Percentiles rank a stretch among this genome's conserved stretches.
Evolutionary conservation across 2,329 filamentous ascomycete genomes (phyloP).

Genomic region (Delphinella strobiligena): DNA sequence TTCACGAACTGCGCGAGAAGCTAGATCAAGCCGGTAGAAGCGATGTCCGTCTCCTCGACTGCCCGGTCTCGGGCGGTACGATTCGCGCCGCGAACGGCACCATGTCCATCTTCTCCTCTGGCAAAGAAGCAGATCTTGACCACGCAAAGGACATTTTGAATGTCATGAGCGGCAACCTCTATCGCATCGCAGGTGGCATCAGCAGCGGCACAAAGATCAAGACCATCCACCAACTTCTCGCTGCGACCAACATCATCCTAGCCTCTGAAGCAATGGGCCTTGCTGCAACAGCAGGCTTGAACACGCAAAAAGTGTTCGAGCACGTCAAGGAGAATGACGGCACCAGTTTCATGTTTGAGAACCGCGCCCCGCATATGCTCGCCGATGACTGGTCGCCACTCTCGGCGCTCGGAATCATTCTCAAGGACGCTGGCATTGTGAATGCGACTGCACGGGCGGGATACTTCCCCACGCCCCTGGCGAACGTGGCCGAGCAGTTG

Average conservation of each 20-base stretch:
- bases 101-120: constrained; percentile 61
- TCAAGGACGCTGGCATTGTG: constrained; percentile 49
- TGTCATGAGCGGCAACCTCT: constrained; percentile 56
- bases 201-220: constrained; percentile 45
- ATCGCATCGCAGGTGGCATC: constrained; percentile 39
- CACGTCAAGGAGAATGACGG: constrained; percentile 30
- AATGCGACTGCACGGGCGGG: constrained; percentile 49
- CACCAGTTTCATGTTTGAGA: constrained; percentile 45
- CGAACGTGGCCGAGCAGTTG: constrained; percentile 50
- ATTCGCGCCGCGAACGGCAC: constrained; percentile 58
- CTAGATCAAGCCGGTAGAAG: constrained; percentile 42
- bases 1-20: constrained; percentile 46
- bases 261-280: constrained; percentile 47
- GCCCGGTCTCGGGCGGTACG: constrained; percentile 61
- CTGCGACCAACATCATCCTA: constrained; percentile 45
- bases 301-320: constrained; percentile 38
- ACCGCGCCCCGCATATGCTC: constrained; percentile 42
- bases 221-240: constrained; percentile 46
- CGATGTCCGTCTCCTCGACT: constrained; percentile 58
- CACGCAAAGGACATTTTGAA: constrained; percentile 48
- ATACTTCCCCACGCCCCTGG: constrained; percentile 49
- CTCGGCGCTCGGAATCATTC: constrained; percentile 34
- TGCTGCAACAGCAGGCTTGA: constrained; percentile 40
- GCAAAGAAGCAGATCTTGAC: constrained; percentile 41
- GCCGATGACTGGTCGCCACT: constrained; percentile 36